Evolutionary conservation across 2,329 filamentous ascomycete species (phyloP).

Genomic region (Pyricularia grisea): DNA sequence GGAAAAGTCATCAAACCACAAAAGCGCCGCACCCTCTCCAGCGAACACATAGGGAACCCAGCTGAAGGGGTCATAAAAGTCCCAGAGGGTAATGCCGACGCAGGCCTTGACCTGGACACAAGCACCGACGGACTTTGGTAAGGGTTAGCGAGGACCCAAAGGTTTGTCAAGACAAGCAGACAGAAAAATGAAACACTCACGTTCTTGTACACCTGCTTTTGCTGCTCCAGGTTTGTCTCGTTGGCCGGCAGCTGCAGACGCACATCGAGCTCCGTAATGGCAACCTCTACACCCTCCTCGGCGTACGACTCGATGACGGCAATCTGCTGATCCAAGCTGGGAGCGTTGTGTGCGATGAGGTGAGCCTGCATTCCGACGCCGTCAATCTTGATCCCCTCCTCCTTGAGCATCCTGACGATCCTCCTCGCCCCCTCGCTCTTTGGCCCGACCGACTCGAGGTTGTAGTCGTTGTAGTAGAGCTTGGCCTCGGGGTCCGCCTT

Average conservation of each 20-base stretch:
- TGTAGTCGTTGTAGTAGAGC: slow-evolving; percentile 44
- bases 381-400: slow-evolving; percentile 32
- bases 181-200: neutral
- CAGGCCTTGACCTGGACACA: slow-evolving; percentile 5
- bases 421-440: slow-evolving; percentile 18
- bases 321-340: slow-evolving; percentile 22
- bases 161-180: neutral
- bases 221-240: slow-evolving; percentile 4
- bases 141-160: neutral
- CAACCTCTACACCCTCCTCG: slow-evolving; percentile 31
- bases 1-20: slow-evolving; percentile 19
- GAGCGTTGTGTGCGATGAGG: slow-evolving; percentile 30
- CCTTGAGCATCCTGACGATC: slow-evolving; percentile 17
- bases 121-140: slow-evolving; percentile 1
- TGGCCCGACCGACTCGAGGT: slow-evolving; percentile 26
- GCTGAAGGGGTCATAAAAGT: slow-evolving; percentile 7
- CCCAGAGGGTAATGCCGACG: slow-evolving; percentile 7
- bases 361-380: slow-evolving; percentile 38
- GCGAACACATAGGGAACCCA: slow-evolving; percentile 6
- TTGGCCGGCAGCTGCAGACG: neutral
- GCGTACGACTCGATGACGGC: slow-evolving; percentile 27
- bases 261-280: slow-evolving; percentile 36
- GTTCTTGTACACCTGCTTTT: slow-evolving; percentile 4
- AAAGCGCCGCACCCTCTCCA: slow-evolving; percentile 1
- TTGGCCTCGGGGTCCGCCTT: slow-evolving; percentile 30